Percentiles rank a stretch among this genome's conserved stretches.
These are phyloP conservation scores for Solanum chmielewskii DNA, from an alignment of 257 asterid species.

Conservation along the genomic window DNA sequence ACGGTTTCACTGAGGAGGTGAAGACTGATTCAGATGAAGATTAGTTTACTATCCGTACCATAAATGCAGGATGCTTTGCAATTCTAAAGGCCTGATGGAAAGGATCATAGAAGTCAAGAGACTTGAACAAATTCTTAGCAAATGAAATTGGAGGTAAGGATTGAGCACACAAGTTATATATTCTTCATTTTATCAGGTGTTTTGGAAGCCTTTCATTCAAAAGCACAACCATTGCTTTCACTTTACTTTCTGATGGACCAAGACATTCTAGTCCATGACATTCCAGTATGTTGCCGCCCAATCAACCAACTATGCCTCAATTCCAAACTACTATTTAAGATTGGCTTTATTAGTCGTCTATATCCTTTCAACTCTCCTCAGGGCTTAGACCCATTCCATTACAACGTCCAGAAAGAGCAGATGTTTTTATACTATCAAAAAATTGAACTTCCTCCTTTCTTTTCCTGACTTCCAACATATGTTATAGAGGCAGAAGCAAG, in stretches of 20 bases:
- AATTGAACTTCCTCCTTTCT: background rate
- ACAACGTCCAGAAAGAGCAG: background rate
- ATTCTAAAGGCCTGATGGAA: background rate
- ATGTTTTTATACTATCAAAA: background rate
- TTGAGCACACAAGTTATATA: background rate
- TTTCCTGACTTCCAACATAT: background rate
- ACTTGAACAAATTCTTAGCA: background rate
- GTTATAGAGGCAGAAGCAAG: background rate
- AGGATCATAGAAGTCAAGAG: background rate
- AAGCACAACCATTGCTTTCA: background rate
- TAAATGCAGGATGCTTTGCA: background rate
- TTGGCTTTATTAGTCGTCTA: background rate
- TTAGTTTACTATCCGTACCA: background rate
- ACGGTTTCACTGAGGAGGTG: conserved; percentile 14
- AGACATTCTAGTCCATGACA: background rate
- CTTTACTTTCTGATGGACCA: background rate
- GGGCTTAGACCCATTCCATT: background rate
- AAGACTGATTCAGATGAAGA: conserved; percentile 4
- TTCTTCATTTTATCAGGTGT: background rate
- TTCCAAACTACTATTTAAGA: background rate
- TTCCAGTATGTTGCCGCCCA: background rate
- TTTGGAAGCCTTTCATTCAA: background rate
- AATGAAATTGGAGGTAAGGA: background rate
- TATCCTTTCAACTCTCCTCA: background rate
- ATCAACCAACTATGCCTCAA: background rate